These are phyloP conservation scores for Phascolomyces articulosus DNA, from an alignment of 371 early-diverging fungal genomes.

Conservation along the genomic window DNA sequence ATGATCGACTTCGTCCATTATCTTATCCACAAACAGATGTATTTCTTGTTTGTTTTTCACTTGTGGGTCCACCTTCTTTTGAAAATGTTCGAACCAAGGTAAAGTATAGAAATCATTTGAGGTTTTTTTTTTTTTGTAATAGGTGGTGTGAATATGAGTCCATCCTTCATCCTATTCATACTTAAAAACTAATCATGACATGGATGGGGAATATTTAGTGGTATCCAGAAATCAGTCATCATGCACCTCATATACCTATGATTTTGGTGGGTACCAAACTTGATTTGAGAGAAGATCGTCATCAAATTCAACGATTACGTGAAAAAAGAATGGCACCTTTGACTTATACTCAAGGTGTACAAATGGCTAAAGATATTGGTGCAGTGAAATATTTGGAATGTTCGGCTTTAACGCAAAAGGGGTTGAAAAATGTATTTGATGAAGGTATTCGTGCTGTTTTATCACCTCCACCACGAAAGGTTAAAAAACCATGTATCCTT, in stretches of 20 bases:
- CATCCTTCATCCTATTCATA: too few species aligned
- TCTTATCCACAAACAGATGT: slow-evolving; percentile 92
- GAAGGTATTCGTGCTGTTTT: slow-evolving; percentile 96
- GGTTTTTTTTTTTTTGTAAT: too few species aligned
- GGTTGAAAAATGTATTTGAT: slow-evolving; percentile 97
- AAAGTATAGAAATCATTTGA: slow-evolving; percentile 15
- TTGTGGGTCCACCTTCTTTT: slow-evolving; percentile 78
- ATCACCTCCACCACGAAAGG: slow-evolving; percentile 40
- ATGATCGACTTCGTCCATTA: slow-evolving; percentile 81
- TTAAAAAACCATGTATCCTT: slow-evolving; percentile 71
- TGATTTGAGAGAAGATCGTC: slow-evolving; percentile 67
- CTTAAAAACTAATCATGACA: too few species aligned
- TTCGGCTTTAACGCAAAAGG: slow-evolving; percentile 85
- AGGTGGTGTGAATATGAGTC: too few species aligned
- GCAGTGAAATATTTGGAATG: slow-evolving; percentile 89
- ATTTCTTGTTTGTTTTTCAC: slow-evolving; percentile 85
- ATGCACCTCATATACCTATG: slow-evolving; percentile 63
- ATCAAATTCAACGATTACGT: slow-evolving; percentile 60
- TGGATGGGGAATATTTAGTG: slow-evolving; percentile 36
- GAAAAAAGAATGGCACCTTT: slow-evolving; percentile 76
- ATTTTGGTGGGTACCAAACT: slow-evolving; percentile 75
- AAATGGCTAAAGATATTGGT: slow-evolving; percentile 78
- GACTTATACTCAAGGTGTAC: slow-evolving; percentile 69
- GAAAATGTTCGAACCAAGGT: slow-evolving; percentile 85
- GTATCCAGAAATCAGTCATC: slow-evolving; percentile 69